phyloP scores from a whole-genome alignment of 2,329 filamentous ascomycete genomes.

The Davidsoniella australis region DNA sequence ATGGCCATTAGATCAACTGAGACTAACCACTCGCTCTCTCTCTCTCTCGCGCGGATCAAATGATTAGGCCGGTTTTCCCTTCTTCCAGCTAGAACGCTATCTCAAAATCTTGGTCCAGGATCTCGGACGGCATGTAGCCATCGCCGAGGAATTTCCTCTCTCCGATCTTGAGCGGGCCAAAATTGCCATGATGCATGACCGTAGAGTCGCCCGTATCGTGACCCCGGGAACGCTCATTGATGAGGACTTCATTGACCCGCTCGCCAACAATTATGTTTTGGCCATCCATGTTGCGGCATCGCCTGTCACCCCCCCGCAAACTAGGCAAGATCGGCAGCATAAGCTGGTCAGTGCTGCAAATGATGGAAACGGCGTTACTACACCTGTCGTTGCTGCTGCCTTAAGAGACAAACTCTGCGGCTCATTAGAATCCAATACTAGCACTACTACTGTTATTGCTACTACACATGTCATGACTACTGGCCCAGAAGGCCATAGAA shows the following conservation, averaged over 20 bases:
- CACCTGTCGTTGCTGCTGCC: no score
- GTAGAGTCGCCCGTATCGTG: constrained; percentile 70
- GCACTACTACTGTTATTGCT: neutral
- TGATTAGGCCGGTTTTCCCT: constrained; percentile 69
- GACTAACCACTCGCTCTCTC: neutral
- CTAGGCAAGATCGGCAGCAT: neutral
- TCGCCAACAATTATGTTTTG: constrained; percentile 82
- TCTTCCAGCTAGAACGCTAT: constrained; percentile 80
- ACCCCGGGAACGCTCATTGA: constrained; percentile 93
- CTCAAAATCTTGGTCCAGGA: constrained; percentile 89
- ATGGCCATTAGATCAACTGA: neutral
- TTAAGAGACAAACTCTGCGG: no score
- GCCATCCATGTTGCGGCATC: constrained; percentile 44
- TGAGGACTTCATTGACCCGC: constrained; percentile 91
- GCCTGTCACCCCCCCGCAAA: neutral
- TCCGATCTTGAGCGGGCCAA: constrained; percentile 47
- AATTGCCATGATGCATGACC: constrained; percentile 64
- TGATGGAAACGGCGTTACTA: neutral
- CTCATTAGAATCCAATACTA: no score
- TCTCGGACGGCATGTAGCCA: constrained; percentile 74
- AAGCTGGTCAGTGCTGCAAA: neutral
- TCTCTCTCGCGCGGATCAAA: no score
- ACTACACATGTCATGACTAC: neutral
- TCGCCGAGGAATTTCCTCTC: constrained; percentile 77
- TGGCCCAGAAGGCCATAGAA: neutral